Evolutionary conservation across 176 grass and related monocot genomes (phyloP).

Genomic region (Phragmites australis): DNA sequence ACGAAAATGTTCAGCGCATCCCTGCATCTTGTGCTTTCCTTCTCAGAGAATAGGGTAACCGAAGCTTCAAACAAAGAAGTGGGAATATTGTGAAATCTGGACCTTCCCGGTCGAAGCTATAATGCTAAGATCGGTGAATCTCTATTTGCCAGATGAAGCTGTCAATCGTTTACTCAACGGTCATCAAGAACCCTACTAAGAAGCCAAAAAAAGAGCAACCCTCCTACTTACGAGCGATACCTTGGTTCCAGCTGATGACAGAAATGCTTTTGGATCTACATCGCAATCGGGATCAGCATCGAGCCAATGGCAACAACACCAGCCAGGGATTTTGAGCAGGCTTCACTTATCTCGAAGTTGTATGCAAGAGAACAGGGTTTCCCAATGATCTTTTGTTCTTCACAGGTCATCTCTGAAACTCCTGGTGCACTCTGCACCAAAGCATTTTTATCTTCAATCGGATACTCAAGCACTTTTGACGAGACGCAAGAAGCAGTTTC

Average conservation of each 20-base stretch:
- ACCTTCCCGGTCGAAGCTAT: background rate
- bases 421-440: background rate
- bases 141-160: slow-evolving; percentile 7
- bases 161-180: background rate
- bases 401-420: slow-evolving; percentile 21
- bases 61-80: background rate
- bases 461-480: slow-evolving; percentile 7
- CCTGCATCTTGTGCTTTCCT: background rate
- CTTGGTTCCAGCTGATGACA: background rate
- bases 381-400: slow-evolving; percentile 20
- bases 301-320: slow-evolving; percentile 60
- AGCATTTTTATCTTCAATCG: background rate
- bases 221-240: slow-evolving; percentile 5
- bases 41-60: background rate
- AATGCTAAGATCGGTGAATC: background rate
- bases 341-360: slow-evolving; percentile 8
- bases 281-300: slow-evolving; percentile 49
- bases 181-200: slow-evolving; percentile 6
- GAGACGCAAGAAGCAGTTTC: slow-evolving; percentile 14
- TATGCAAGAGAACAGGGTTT: slow-evolving; percentile 36
- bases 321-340: slow-evolving; percentile 34
- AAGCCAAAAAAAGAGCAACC: background rate
- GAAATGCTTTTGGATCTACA: background rate
- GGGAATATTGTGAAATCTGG: background rate
- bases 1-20: slow-evolving; percentile 1